Percentiles rank a stretch among this genome's conserved stretches.
phyloP scores from a whole-genome alignment of 1,139 yeast genomes.

The Dujonia santamariae region DNA sequence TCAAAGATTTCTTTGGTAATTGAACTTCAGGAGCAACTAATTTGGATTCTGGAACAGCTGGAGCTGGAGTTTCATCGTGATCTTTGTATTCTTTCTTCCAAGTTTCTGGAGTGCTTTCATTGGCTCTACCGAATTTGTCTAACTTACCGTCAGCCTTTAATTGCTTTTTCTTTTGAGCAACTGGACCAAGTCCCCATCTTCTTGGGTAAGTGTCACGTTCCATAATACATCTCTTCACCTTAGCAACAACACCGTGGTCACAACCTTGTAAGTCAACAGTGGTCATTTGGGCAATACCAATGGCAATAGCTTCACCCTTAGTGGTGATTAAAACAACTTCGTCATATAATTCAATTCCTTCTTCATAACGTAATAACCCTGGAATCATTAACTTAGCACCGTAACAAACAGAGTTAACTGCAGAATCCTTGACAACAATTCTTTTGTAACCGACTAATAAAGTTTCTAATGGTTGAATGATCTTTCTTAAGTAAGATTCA shows the following conservation, averaged over 20 bases:
- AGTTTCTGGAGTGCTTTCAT: conserved; percentile 87
- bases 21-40: conserved; percentile 50
- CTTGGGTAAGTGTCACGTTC: conserved; percentile 99
- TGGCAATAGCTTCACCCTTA: conserved; percentile 99
- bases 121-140: conserved; percentile 90
- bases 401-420: conserved; percentile 97
- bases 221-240: conserved; percentile 98
- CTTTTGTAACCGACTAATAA: conserved; percentile 93
- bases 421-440: conserved; percentile 95
- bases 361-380: conserved; percentile 95
- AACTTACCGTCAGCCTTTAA: conserved; percentile 96
- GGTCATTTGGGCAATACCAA: conserved; percentile 98
- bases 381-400: conserved; percentile 99
- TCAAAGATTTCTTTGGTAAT: conserved; percentile 48
- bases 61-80: conserved; percentile 65
- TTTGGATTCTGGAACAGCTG: conserved; percentile 46
- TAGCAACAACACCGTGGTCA: conserved; percentile 98
- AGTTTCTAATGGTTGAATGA: conserved; percentile 94
- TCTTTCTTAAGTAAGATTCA: conserved; percentile 89
- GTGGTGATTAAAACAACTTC: conserved; percentile 98
- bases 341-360: conserved; percentile 94
- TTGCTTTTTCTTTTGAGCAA: conserved; percentile 98
- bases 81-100: conserved; percentile 91
- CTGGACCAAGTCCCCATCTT: conserved; percentile 99
- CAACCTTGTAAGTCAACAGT: conserved; percentile 94